phyloP scores from a whole-genome alignment of 139 green algal species.

The Trebouxia sp. region DNA sequence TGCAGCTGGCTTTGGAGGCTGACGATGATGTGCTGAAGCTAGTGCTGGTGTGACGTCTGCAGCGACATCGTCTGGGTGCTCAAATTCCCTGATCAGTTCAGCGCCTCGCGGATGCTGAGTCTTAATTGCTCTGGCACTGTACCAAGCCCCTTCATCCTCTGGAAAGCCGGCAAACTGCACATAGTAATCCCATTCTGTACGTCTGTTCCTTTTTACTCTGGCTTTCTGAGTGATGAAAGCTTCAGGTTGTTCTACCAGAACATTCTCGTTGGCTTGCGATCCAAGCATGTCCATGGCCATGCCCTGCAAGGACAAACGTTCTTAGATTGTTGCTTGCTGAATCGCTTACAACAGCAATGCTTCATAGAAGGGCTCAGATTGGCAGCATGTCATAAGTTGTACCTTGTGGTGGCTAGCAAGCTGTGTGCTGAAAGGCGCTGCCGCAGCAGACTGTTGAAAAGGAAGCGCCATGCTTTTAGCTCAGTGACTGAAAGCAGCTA shows the following conservation, averaged over 20 bases:
- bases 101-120: not conserved
- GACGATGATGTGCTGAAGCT: not conserved
- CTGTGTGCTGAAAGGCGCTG: not conserved
- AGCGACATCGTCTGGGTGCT: constrained; percentile 6
- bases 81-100: not conserved
- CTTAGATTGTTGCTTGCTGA: too few relatives aligned
- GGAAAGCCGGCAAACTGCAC: constrained; percentile 24
- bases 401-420: not conserved
- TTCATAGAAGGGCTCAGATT: too few relatives aligned
- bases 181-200: constrained; percentile 28
- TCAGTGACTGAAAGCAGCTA: too few relatives aligned
- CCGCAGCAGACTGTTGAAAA: not conserved
- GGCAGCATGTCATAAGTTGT: too few relatives aligned
- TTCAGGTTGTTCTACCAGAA: constrained; percentile 6
- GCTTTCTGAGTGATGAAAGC: constrained; percentile 8
- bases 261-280: not conserved
- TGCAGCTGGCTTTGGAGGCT: not conserved
- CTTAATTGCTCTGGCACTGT: constrained; percentile 7
- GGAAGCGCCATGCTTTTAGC: not conserved
- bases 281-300: not conserved
- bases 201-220: not conserved
- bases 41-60: not conserved
- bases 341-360: too few relatives aligned
- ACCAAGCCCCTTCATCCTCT: constrained; percentile 13
- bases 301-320: not conserved